Evolutionary conservation across 2,329 filamentous ascomycete genomes (phyloP).

Genomic region (Alternaria atra): DNA sequence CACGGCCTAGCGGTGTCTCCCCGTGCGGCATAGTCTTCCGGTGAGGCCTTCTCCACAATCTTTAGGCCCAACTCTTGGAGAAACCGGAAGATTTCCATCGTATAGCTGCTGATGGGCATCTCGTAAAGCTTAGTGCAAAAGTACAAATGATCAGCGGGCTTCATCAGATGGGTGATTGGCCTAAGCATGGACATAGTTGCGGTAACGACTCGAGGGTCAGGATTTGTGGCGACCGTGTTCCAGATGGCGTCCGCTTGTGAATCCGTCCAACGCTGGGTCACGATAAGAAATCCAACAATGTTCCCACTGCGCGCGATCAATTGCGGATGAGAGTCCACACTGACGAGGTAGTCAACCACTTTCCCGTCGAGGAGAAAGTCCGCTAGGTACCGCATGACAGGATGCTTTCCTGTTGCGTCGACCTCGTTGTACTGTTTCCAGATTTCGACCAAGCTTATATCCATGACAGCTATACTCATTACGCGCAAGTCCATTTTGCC

Average conservation of each 20-base stretch:
- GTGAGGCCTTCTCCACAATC: constrained; percentile 21
- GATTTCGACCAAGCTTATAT: constrained; percentile 71
- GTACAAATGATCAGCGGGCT: constrained; percentile 63
- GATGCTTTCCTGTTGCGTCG: constrained; percentile 49
- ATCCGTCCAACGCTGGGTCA: constrained; percentile 76
- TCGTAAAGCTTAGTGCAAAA: constrained; percentile 71
- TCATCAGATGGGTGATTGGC: constrained; percentile 58
- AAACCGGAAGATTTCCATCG: constrained; percentile 43
- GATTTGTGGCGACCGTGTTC: constrained; percentile 81
- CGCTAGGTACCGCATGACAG: constrained; percentile 73
- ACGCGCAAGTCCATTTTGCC: constrained; percentile 92
- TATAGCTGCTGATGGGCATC: constrained; percentile 43
- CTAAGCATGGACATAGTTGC: constrained; percentile 76
- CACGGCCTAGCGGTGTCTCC: constrained; percentile 54
- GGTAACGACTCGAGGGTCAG: constrained; percentile 84
- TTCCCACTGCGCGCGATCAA: constrained; percentile 83
- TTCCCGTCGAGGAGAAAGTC: constrained; percentile 73
- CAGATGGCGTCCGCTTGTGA: constrained; percentile 82
- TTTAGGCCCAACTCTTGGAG: constrained; percentile 38
- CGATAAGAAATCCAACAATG: constrained; percentile 85
- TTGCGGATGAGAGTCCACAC: constrained; percentile 90
- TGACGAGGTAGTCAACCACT: constrained; percentile 85
- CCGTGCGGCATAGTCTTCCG: constrained; percentile 24
- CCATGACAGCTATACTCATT: constrained; percentile 78
- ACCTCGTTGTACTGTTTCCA: constrained; percentile 62